Base-by-base conservation (phyloP, 148 eudicot genomes). In the Chenopodium album region DNA sequence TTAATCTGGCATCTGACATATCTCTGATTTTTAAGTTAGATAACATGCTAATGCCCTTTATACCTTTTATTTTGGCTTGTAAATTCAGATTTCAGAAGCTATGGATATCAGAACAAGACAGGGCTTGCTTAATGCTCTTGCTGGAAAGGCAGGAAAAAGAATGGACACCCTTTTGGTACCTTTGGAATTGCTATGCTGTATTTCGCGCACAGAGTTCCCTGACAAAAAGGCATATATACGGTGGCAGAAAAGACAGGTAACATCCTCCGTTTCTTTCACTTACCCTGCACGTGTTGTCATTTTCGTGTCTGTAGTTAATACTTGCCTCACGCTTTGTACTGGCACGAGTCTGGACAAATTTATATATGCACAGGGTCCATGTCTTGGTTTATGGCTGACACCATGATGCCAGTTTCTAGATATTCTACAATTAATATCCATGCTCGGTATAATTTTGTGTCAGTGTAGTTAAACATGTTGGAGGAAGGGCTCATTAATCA, bases 211-310 rank as follows among this genome's bases (percentile, higher is more conserved):
- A 0, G 98, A 94, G 82, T 97, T 97, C 79, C 71, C 99, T 69
- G 99, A 97, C 90, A 97, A 94, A 92, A 97, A 94, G 84, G 89
- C 98, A 76, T 97, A 97, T 85, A 92, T 97, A 84, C 87, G 92
- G 78, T 97, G 99, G 99, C 99, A 94, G 81, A 97, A 97, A 82
- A 89, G 99, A 91, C 99, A 97, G 93, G 99, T 93, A 82, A 86
- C 81, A 74, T 72, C 87, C 72, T 76, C 34, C 46, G n/a, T 81
- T 82, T 82, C 71, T 87, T 80, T 86, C 23, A 54, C 64, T 78
- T 60, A 60, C 67, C 73, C 67, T 79, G 31, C 63, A 23, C 26
- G 63, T 47, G 22, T 52, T 41, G 44, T 41, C 44, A 41, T 5
- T 41, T 7, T 7, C 34, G 26, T 80, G 59, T 62, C 71, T 37